These are phyloP conservation scores for Cordyceps cateniannulata DNA, from an alignment of 2,329 filamentous ascomycete genomes.

Conservation along the genomic window DNA sequence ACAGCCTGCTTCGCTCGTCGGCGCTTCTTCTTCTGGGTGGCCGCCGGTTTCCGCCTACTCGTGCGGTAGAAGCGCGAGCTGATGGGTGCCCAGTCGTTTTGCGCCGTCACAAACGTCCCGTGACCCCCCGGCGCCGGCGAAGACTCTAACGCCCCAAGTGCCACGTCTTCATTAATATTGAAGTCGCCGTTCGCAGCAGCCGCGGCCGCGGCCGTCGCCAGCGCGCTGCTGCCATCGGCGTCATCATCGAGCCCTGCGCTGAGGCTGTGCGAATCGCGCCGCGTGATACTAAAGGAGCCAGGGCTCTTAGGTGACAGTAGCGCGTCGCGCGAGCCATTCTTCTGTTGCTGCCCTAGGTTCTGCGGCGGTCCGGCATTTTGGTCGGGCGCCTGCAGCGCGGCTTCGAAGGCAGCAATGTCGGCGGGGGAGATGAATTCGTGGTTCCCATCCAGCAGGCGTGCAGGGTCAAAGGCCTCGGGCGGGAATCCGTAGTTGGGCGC, in stretches of 20 bases:
- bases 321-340: constrained; percentile 37
- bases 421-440: constrained; percentile 67
- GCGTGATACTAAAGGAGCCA: constrained; percentile 36
- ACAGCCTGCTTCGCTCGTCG: constrained; percentile 32
- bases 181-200: constrained; percentile 16
- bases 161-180: constrained; percentile 27
- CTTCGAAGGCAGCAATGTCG: constrained; percentile 72
- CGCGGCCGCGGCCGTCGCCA: constrained; percentile 19
- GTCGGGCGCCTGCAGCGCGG: constrained; percentile 76
- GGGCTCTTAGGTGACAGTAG: constrained; percentile 35
- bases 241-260: constrained; percentile 25
- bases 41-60: constrained; percentile 29
- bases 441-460: constrained; percentile 70
- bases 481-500: constrained; percentile 48
- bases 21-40: constrained; percentile 17
- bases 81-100: constrained; percentile 94
- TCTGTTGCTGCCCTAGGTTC: not conserved
- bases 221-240: constrained; percentile 21
- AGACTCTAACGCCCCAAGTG: constrained; percentile 11
- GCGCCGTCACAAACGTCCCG: constrained; percentile 69
- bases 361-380: constrained; percentile 44
- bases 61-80: constrained; percentile 55
- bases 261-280: constrained; percentile 29
- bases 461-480: constrained; percentile 59
- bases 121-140: constrained; percentile 16